Evolutionary conservation across 2,329 filamentous ascomycete genomes (phyloP), one percentile per base, ranked within the genome.

Genomic region (Phyllosticta citriasiana): DNA sequence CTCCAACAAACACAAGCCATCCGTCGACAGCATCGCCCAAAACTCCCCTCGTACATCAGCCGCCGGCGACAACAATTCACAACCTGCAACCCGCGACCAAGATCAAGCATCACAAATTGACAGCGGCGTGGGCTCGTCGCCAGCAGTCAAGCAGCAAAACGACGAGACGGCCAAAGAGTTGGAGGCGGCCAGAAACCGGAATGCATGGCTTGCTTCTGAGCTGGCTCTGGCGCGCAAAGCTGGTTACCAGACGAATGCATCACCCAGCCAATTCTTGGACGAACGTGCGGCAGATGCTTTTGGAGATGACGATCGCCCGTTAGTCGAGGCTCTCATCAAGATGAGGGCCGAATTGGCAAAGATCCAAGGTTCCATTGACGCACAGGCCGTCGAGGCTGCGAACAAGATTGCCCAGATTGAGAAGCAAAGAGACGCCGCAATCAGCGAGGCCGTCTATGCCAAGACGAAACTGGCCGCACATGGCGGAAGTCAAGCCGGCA

Each of bases 131-230:
- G 87, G 69, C 76, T 85, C 72, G 77, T 87, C 63, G 81, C 88
- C 63, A 76, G 82, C 65, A 72, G 82, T 71, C 82, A 85, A 69
- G 80, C 84, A 73, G 7, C 85, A 88, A 66, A 87, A 88, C 1
- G 88, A 89, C 64, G 86, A 88, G 0, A 74, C 97, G 12, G 80
- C 90, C 14, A 93, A 94, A 71, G 94, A 99, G 71, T 80, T 99
- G 2, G 93, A 99, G 71, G 81, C 85, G 8, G 83, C 87, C 3
- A 89, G 90, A 68, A 94, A 88, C 69, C 85, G 89, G 57, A 97
- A 96, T 74, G 93, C 93, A 0, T 99, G 94, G 94, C 97, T 96
- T 73, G 91, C 91, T 7, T 97, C 93, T 0, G 94, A 99, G 74
- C 80, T 99, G 54, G 91, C 96, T 62, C 79, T 99, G 65, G 95